Conservation (phyloP, 345 rosid genomes). For the Populus euphratica region DNA sequence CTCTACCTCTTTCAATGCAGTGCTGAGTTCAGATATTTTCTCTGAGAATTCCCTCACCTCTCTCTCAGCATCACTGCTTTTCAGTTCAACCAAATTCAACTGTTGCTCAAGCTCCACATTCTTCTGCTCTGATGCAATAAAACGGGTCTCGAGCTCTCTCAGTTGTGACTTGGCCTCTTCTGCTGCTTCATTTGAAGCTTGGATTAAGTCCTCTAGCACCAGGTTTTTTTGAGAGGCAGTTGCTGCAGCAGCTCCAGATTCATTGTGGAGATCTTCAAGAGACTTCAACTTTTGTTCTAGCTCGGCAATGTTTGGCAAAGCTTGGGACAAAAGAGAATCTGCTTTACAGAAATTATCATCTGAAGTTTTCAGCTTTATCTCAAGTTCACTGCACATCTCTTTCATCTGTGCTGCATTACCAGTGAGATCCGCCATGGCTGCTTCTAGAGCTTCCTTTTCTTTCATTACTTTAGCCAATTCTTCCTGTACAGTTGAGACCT, state of each 20-base stretch:
- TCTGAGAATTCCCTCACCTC: constrained; percentile 52
- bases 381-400: constrained; percentile 49
- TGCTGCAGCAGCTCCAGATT: constrained; percentile 58
- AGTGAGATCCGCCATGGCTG: constrained; percentile 47
- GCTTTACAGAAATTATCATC: constrained; percentile 59
- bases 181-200: constrained; percentile 54
- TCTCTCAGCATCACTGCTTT: constrained; percentile 51
- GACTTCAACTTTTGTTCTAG: constrained; percentile 73
- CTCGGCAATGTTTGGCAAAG: constrained; percentile 62
- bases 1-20: constrained; percentile 46
- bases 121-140: constrained; percentile 64
- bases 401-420: constrained; percentile 37
- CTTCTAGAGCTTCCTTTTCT: constrained; percentile 66
- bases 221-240: constrained; percentile 65
- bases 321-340: constrained; percentile 68
- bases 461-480: constrained; percentile 29
- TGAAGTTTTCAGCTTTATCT: constrained; percentile 60
- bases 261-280: constrained; percentile 56
- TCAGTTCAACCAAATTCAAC: constrained; percentile 46
- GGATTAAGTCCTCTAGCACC: constrained; percentile 63
- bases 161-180: constrained; percentile 60
- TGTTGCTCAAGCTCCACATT: constrained; percentile 75
- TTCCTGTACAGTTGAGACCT: constrained; percentile 29
- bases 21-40: constrained; percentile 51
- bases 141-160: constrained; percentile 60